These are phyloP conservation scores for Salvia rosmarinus DNA, from an alignment of 257 asterid species.

Conservation along the genomic window DNA sequence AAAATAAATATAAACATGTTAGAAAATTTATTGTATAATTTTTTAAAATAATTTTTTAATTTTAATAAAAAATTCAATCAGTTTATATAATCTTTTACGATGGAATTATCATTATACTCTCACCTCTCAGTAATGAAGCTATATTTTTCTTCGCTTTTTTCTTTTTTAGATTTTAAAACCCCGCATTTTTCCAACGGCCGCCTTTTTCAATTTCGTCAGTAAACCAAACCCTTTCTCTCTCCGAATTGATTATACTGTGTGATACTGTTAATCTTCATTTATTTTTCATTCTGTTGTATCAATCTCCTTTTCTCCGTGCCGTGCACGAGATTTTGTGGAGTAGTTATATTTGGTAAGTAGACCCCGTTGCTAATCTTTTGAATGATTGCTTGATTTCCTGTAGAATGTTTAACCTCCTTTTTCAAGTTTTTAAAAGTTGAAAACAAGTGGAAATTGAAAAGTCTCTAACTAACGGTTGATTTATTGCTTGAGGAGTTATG, in stretches of 20 bases:
- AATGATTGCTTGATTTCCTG: conserved; percentile 4
- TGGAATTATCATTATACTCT: too few species aligned
- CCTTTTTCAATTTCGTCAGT: conserved; percentile 15
- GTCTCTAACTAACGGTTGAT: conserved; percentile 45
- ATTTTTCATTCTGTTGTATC: background rate
- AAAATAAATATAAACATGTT: too few species aligned
- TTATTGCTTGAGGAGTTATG: conserved; percentile 33
- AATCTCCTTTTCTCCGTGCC: conserved; percentile 12
- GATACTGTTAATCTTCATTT: conserved; percentile 29
- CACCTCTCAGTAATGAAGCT: background rate
- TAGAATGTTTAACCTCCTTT: conserved; percentile 17
- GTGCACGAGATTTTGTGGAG: conserved; percentile 25
- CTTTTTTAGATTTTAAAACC: background rate
- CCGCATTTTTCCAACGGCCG: conserved; percentile 32
- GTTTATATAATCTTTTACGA: too few species aligned
- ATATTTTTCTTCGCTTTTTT: background rate
- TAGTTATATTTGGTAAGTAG: conserved; percentile 36
- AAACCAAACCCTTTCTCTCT: conserved; percentile 19
- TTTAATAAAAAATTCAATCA: too few species aligned
- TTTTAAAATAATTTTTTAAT: too few species aligned
- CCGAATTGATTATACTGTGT: background rate
- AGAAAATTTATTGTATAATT: too few species aligned
- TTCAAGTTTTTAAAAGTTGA: conserved; percentile 29
- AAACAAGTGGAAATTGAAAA: background rate
- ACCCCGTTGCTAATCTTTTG: conserved; percentile 21